A percentile compares a stretch with the other conserved stretches of the same genome.
phyloP scores from a whole-genome alignment of 2,329 filamentous ascomycete genomes.

The Thielaviopsis cerberus region DNA sequence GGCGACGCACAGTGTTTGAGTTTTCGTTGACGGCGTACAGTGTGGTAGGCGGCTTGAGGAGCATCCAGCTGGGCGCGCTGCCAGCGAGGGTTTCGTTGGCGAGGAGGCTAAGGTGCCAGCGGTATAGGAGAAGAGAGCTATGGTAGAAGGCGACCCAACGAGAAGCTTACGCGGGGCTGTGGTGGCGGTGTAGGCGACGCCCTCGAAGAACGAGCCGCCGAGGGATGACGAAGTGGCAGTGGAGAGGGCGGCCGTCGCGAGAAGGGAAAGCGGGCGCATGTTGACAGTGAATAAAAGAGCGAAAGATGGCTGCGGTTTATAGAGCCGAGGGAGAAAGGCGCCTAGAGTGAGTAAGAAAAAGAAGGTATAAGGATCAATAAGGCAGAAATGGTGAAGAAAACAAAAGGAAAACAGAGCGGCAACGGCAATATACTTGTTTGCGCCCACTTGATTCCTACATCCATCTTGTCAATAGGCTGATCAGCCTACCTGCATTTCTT shows the following conservation, averaged over 20 bases:
- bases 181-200: not conserved
- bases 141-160: slow-evolving; percentile 23
- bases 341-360: no score
- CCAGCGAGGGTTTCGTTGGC: slow-evolving; percentile 18
- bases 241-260: slow-evolving; percentile 6
- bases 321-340: no score
- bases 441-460: no score
- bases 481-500: no score
- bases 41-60: slow-evolving; percentile 21
- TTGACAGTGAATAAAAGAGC: not conserved
- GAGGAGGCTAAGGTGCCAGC: slow-evolving; percentile 21
- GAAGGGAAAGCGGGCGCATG: not conserved
- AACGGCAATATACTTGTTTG: no score
- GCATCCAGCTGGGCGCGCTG: slow-evolving; percentile 27
- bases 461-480: no score
- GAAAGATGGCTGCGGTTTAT: no score
- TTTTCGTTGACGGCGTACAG: slow-evolving; percentile 33
- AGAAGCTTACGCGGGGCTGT: slow-evolving; percentile 19
- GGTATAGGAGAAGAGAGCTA: slow-evolving; percentile 22
- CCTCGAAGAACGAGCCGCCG: slow-evolving; percentile 1
- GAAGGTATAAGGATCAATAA: no score
- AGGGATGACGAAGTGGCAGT: slow-evolving; percentile 6
- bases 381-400: no score
- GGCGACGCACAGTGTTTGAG: slow-evolving; percentile 22
- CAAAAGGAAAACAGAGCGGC: no score